A percentile compares a stretch with the other conserved stretches of the same genome.
These are phyloP conservation scores for Penicillium ochrochloron DNA, from an alignment of 495 filamentous ascomycete genomes.

Conservation along the genomic window DNA sequence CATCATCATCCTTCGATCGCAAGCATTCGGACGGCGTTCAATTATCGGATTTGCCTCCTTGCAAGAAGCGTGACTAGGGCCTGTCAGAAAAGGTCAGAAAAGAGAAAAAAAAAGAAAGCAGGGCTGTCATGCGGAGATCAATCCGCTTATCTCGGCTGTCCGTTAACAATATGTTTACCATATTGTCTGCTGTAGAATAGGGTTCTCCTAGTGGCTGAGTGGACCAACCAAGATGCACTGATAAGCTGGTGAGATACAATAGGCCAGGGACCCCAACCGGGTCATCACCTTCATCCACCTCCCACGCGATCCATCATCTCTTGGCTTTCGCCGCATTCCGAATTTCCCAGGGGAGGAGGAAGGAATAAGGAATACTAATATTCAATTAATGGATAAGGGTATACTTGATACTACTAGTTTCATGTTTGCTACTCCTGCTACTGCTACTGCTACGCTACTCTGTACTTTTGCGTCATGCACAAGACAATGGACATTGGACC, in stretches of 20 bases:
- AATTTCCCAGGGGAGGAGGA: background rate
- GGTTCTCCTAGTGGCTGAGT: background rate
- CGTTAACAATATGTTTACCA: background rate
- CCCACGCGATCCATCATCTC: conserved; percentile 22
- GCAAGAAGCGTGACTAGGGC: conserved; percentile 6
- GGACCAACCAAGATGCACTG: conserved; percentile 1
- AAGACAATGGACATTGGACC: background rate
- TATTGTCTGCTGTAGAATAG: no score
- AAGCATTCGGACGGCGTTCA: conserved; percentile 4
- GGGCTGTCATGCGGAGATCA: conserved; percentile 10
- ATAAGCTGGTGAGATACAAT: conserved; percentile 29
- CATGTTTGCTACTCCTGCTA: background rate
- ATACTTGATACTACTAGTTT: no score
- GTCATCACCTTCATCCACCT: background rate
- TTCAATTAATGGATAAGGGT: background rate
- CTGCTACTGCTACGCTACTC: background rate
- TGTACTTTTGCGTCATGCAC: background rate
- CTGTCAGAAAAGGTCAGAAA: background rate
- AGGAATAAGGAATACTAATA: background rate
- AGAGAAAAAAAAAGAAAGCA: background rate
- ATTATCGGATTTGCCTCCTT: conserved; percentile 18
- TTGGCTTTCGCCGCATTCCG: conserved; percentile 7
- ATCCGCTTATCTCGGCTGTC: conserved; percentile 22
- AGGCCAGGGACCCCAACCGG: background rate
- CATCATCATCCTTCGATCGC: background rate